Evolutionary conservation across 768 basidiomycete genomes (phyloP).

Genomic region (Suillus cothurnatus): DNA sequence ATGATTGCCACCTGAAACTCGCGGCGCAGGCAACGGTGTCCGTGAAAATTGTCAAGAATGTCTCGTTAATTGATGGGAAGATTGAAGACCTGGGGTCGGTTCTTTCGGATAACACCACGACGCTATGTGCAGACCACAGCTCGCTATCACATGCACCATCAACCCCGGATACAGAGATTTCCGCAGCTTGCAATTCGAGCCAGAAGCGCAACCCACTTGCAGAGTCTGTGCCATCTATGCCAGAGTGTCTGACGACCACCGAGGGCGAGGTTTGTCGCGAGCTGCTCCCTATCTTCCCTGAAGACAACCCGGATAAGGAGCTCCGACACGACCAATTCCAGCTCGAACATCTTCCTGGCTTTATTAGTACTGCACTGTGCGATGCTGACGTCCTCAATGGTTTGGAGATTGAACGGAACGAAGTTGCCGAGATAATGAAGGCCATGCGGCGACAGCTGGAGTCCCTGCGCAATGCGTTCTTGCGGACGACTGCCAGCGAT

Average conservation of each 20-base stretch:
- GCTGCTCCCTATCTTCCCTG: background rate
- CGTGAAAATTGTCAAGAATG: background rate
- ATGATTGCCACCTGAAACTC: background rate
- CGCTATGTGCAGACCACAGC: background rate
- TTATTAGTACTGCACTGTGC: background rate
- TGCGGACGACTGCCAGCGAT: background rate
- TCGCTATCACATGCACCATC: background rate
- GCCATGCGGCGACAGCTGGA: slow-evolving; percentile 2
- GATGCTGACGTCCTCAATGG: slow-evolving; percentile 2
- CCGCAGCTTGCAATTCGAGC: background rate
- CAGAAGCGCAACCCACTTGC: background rate
- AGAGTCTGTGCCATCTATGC: background rate
- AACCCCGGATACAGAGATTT: background rate
- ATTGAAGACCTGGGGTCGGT: background rate
- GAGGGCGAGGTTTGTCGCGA: background rate
- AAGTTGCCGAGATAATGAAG: background rate
- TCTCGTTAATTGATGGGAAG: background rate
- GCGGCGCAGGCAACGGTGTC: background rate
- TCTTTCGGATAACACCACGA: background rate
- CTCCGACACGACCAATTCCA: slow-evolving; percentile 1
- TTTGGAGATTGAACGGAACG: slow-evolving; percentile 1
- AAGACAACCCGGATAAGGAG: background rate
- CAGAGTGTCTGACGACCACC: background rate
- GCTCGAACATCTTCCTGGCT: slow-evolving; percentile 1
- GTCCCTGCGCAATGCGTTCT: background rate